Conservation (phyloP, 129 eudicot species). For the Ambrosia trifida region DNA sequence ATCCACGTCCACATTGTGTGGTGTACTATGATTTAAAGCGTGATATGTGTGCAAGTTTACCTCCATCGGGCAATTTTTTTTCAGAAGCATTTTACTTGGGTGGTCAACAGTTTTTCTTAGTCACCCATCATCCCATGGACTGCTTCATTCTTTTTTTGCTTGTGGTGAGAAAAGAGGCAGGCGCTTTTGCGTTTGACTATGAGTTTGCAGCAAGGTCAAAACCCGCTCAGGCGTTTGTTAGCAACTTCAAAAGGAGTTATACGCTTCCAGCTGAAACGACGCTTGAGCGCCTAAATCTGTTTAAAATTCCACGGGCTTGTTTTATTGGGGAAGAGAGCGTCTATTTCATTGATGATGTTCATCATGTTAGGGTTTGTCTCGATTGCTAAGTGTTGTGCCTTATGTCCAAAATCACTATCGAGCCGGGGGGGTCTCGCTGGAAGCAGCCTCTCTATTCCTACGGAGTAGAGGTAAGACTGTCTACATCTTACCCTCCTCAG, state of each 20-base stretch:
- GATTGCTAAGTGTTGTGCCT: no score
- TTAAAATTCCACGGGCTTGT: constrained; percentile 53
- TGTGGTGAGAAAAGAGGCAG: constrained; percentile 65
- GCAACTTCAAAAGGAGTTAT: constrained; percentile 56
- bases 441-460: no score
- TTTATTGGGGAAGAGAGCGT: constrained; percentile 62
- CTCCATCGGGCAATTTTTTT: constrained; percentile 57
- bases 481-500: no score
- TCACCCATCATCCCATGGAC: constrained; percentile 69
- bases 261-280: constrained; percentile 69
- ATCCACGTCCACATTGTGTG: constrained; percentile 65
- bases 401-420: no score
- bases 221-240: constrained; percentile 42
- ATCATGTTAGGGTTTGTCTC: constrained; percentile 57
- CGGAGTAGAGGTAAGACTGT: no score
- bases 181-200: constrained; percentile 58
- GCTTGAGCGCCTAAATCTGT: constrained; percentile 66
- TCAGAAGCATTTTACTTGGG: constrained; percentile 76
- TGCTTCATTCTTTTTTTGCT: constrained; percentile 79
- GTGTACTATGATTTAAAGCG: constrained; percentile 67
- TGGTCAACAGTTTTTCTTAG: constrained; percentile 72
- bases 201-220: constrained; percentile 73
- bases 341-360: constrained; percentile 58
- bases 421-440: no score
- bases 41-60: constrained; percentile 56